These are phyloP conservation scores for Suhomyces faveliae DNA, from an alignment of 805 yeast genomes.

Conservation along the genomic window DNA sequence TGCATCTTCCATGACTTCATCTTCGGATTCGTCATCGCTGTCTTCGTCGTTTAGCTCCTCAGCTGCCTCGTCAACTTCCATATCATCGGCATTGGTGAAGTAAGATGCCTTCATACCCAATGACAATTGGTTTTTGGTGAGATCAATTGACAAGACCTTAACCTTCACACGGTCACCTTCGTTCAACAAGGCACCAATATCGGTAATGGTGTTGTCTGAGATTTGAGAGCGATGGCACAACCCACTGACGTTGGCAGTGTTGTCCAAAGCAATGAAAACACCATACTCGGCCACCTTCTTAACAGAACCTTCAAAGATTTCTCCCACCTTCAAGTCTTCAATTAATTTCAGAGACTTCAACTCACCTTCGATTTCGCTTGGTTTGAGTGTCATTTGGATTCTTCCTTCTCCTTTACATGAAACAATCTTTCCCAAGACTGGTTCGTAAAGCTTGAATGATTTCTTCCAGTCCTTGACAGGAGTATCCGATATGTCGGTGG, in stretches of 20 bases:
- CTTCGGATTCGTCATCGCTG: slow-evolving; percentile 28
- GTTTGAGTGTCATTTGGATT: slow-evolving; percentile 76
- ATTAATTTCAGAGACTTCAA: slow-evolving; percentile 55
- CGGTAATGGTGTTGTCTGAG: slow-evolving; percentile 63
- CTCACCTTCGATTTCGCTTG: slow-evolving; percentile 74
- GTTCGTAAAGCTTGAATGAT: slow-evolving; percentile 65
- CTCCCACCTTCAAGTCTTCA: slow-evolving; percentile 68
- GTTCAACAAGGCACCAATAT: slow-evolving; percentile 66
- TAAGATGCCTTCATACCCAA: slow-evolving; percentile 95
- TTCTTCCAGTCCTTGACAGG: slow-evolving; percentile 87
- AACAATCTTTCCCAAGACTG: slow-evolving; percentile 70
- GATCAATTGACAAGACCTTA: slow-evolving; percentile 63
- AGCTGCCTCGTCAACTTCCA: slow-evolving; percentile 22
- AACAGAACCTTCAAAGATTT: slow-evolving; percentile 73
- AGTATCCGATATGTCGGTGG: slow-evolving; percentile 77
- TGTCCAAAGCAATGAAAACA: slow-evolving; percentile 80
- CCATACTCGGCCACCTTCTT: slow-evolving; percentile 83
- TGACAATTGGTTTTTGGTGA: slow-evolving; percentile 69
- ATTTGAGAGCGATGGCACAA: slow-evolving; percentile 84
- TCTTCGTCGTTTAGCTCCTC: slow-evolving; percentile 19
- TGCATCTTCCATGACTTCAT: slow-evolving; percentile 37
- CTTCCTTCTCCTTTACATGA: slow-evolving; percentile 60
- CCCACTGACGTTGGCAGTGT: slow-evolving; percentile 74
- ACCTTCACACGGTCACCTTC: slow-evolving; percentile 92
- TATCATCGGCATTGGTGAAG: slow-evolving; percentile 47